These are phyloP conservation scores for Zymoseptoria tritici DNA, from an alignment of 2,329 filamentous ascomycete species.

Conservation along the genomic window DNA sequence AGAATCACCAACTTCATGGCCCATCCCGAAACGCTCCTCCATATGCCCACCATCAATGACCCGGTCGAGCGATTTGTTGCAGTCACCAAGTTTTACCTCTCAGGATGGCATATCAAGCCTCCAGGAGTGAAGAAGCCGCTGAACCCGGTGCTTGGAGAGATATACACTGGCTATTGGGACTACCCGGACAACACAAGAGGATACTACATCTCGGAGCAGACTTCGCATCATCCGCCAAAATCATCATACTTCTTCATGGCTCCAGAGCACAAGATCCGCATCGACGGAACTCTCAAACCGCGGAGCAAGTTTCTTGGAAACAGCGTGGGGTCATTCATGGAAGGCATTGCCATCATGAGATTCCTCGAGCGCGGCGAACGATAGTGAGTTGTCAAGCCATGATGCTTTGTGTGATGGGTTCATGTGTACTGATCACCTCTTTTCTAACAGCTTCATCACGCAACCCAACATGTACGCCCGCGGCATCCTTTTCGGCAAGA, in stretches of 20 bases:
- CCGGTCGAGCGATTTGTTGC: constrained; percentile 83
- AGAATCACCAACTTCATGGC: constrained; percentile 99
- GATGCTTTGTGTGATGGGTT: background rate
- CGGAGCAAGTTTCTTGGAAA: constrained; percentile 93
- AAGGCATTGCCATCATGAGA: constrained; percentile 81
- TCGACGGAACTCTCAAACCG: constrained; percentile 92
- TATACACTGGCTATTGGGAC: constrained; percentile 94
- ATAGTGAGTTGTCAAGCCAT: constrained; percentile 57
- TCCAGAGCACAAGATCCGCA: constrained; percentile 84
- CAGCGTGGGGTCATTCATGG: constrained; percentile 96
- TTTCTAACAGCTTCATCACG: constrained; percentile 65
- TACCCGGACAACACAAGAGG: constrained; percentile 68
- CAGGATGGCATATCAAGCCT: constrained; percentile 97
- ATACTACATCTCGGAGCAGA: constrained; percentile 97
- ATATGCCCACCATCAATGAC: constrained; percentile 80
- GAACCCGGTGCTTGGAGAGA: constrained; percentile 92
- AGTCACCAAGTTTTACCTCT: constrained; percentile 96
- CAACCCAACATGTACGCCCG: constrained; percentile 99
- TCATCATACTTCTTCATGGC: constrained; percentile 99
- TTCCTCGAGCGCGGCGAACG: constrained; percentile 78
- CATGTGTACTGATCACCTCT: constrained; percentile 14
- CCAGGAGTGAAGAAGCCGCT: constrained; percentile 96
- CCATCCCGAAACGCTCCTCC: constrained; percentile 89
- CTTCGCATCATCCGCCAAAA: constrained; percentile 95
- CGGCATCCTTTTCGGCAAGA: constrained; percentile 94